Evolutionary conservation across 2,329 filamentous ascomycete species (phyloP).

Genomic region (Pyricularia sp.): DNA sequence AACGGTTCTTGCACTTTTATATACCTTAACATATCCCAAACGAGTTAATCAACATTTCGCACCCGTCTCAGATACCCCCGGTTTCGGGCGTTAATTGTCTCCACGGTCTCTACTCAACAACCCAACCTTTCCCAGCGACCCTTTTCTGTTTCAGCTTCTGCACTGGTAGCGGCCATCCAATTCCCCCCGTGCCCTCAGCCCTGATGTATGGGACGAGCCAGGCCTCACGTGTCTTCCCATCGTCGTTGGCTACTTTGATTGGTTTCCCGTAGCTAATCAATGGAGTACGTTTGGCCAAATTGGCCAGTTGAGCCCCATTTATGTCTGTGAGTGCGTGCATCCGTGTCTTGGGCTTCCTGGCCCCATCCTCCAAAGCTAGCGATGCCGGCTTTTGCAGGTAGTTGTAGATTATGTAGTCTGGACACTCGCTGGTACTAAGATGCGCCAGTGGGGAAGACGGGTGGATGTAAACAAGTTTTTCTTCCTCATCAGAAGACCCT

Average conservation of each 20-base stretch:
- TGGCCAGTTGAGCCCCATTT: conserved; percentile 60
- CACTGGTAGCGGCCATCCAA: conserved; percentile 77
- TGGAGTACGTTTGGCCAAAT: conserved; percentile 72
- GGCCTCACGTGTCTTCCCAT: conserved; percentile 48
- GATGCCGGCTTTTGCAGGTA: conserved; percentile 61
- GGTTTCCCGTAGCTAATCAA: conserved; percentile 80
- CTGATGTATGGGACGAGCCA: conserved; percentile 71
- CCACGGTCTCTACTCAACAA: conserved; percentile 37
- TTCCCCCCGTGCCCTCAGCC: conserved; percentile 50
- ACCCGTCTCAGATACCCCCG: neutral
- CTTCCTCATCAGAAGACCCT: conserved; percentile 27
- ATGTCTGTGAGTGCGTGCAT: conserved; percentile 82
- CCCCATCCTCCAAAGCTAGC: conserved; percentile 10
- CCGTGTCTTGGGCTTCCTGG: conserved; percentile 50
- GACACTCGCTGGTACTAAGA: conserved; percentile 57
- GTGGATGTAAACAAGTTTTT: conserved; percentile 73
- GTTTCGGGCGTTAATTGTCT: neutral
- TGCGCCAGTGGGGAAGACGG: conserved; percentile 70
- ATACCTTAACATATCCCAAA: neutral
- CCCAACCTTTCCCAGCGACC: conserved; percentile 60
- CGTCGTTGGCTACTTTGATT: conserved; percentile 46
- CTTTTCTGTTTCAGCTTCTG: conserved; percentile 73
- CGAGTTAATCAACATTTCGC: neutral
- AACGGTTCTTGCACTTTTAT: neutral
- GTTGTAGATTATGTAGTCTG: conserved; percentile 77